Conservation (phyloP, 164 flowering plant species). For the Dillenia suffruticosa region DNA sequence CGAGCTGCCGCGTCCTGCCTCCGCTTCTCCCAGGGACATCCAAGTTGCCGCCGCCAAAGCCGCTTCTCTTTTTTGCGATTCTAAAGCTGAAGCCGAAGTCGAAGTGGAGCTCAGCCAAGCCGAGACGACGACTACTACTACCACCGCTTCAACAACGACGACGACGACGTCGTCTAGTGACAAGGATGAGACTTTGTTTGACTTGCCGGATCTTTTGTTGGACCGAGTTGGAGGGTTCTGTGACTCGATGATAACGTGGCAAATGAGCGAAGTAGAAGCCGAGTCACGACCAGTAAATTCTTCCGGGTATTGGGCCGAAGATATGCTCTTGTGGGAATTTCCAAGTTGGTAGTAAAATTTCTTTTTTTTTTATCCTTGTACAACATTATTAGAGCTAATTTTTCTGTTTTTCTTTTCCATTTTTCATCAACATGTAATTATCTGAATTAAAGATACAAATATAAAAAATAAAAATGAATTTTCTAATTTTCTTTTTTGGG, state of each 20-base stretch:
- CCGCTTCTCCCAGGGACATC: constrained; percentile 33
- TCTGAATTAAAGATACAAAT: no score
- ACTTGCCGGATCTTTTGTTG: constrained; percentile 11
- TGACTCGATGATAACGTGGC: not conserved
- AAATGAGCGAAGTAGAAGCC: no score
- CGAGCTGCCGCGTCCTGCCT: constrained; percentile 35
- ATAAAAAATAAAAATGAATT: no score
- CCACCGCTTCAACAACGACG: not conserved
- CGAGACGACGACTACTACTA: not conserved
- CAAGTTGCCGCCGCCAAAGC: constrained; percentile 30
- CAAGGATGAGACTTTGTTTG: constrained; percentile 9
- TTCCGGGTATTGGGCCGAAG: no score
- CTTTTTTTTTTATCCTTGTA: no score
- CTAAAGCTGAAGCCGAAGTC: not conserved
- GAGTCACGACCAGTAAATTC: no score
- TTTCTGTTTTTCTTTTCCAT: no score
- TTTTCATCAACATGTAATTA: no score
- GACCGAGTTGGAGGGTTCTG: constrained; percentile 3
- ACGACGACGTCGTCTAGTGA: not conserved
- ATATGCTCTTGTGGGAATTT: no score
- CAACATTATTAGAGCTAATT: no score
- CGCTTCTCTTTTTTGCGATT: constrained; percentile 5
- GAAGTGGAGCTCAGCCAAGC: constrained; percentile 2
- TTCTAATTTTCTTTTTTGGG: no score
- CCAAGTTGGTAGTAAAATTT: no score